Percentiles rank a stretch among this genome's conserved stretches.
Evolutionary conservation across 495 filamentous ascomycete genomes (phyloP).

Genomic region (Daldinia vernicosa): DNA sequence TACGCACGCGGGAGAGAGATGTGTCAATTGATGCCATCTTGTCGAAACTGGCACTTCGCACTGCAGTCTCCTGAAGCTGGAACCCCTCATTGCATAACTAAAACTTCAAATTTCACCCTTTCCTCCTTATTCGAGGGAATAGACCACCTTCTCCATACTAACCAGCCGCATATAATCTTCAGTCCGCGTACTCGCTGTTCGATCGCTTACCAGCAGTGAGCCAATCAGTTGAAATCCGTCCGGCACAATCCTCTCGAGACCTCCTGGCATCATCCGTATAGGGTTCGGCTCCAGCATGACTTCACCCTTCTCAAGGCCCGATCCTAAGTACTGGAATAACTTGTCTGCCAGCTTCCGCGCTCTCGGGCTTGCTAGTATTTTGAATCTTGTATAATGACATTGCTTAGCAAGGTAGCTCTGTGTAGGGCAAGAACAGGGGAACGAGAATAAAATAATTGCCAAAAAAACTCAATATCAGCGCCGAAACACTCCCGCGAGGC

Average conservation of each 20-base stretch:
- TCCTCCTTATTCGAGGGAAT: background rate
- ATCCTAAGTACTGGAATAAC: conserved; percentile 48
- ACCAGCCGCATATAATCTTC: conserved; percentile 52
- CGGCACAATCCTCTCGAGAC: conserved; percentile 48
- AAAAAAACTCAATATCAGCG: conserved; percentile 46
- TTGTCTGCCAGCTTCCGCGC: conserved; percentile 46
- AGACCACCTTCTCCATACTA: conserved; percentile 22
- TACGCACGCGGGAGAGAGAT: background rate
- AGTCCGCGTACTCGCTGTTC: conserved; percentile 3
- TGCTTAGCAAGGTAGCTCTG: background rate
- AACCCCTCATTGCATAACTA: background rate
- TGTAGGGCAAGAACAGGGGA: background rate
- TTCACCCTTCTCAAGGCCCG: conserved; percentile 13
- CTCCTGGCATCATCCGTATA: conserved; percentile 52
- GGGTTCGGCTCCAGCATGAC: conserved; percentile 42
- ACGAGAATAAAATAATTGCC: background rate
- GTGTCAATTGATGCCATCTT: background rate
- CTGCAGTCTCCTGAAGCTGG: background rate
- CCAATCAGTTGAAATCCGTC: conserved; percentile 53
- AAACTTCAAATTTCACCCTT: background rate
- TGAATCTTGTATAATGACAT: conserved; percentile 6
- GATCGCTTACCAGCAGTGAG: conserved; percentile 32
- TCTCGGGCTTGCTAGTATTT: conserved; percentile 22
- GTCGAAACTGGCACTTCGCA: background rate
- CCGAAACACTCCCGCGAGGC: conserved; percentile 57